Percentiles rank a stretch among this genome's conserved stretches.
Evolutionary conservation across 1,284 basidiomycete genomes (phyloP).

Genomic region (Flammula alnicola): DNA sequence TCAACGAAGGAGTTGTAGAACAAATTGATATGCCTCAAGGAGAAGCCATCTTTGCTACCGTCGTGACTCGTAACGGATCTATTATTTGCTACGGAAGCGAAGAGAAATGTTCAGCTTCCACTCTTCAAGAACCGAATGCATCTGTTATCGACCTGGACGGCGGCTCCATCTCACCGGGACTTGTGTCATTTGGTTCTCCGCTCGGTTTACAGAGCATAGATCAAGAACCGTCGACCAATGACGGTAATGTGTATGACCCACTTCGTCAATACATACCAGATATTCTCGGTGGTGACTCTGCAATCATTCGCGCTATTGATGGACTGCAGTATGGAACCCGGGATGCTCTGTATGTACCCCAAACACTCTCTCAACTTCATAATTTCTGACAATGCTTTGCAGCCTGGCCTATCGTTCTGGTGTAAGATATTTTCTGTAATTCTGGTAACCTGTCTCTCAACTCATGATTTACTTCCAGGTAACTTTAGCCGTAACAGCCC

Average conservation of each 20-base stretch:
- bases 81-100: slow-evolving; percentile 46
- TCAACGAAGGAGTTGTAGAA: slow-evolving; percentile 30
- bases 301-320: slow-evolving; percentile 71
- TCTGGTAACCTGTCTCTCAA: too few relatives aligned
- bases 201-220: slow-evolving; percentile 67
- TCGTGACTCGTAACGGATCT: slow-evolving; percentile 47
- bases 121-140: slow-evolving; percentile 20
- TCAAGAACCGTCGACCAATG: slow-evolving; percentile 66
- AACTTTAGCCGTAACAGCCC: slow-evolving; percentile 65
- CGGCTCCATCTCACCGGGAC: slow-evolving; percentile 58
- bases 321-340: slow-evolving; percentile 76
- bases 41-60: slow-evolving; percentile 26
- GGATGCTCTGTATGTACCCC: slow-evolving; percentile 77
- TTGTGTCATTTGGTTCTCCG: slow-evolving; percentile 62
- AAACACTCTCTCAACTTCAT: too few relatives aligned
- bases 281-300: slow-evolving; percentile 54
- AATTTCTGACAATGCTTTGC: too few relatives aligned
- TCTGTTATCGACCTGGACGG: slow-evolving; percentile 44
- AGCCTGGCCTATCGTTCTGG: slow-evolving; percentile 65
- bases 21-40: slow-evolving; percentile 26
- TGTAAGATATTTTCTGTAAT: slow-evolving; percentile 40
- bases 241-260: slow-evolving; percentile 64
- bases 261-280: slow-evolving; percentile 48
- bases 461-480: slow-evolving; percentile 33
- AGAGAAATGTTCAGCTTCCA: slow-evolving; percentile 28